Base-by-base conservation (phyloP, 192 early-diverging fungal species). In the Geranomyces variabilis region DNA sequence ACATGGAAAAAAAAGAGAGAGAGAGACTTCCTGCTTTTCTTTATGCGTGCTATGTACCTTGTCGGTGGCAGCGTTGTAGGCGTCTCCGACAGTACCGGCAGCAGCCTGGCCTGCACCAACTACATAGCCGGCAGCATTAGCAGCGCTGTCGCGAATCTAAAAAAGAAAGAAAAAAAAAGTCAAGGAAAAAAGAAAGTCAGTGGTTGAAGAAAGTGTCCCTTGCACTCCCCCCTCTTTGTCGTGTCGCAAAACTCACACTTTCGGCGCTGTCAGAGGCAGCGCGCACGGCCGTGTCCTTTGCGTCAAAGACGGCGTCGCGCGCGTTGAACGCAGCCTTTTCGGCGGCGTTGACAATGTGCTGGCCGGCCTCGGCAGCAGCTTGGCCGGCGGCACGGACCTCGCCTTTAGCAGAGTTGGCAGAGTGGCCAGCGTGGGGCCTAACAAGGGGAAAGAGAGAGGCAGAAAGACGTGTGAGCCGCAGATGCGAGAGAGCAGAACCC, bases 281-380 rank as follows among this genome's bases (percentile, higher is more conserved):
- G 29, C 29, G 58, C 29, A 60, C 58, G 31, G 58, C 58, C 15
- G 29, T 8, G 58, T 60, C 58, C 29, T 60, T 60, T 26, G 29
- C 58, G 31, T 60, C 58, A 29, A 29, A 60, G 12, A 60, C 29
- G 29, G 58, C 58, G 58, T 60, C 58, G 31, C 58, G 58, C 5
- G 58, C 58, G 58, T 60, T 60, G 58, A 28, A 34, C 8, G 58
- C 58, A 34, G 19, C 58, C 58, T 34, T 60, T 17, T 34, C 28
- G 5, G 58, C 58, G 17, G 58, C 58, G 22, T 60, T 60, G 2
- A 29, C 58, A 34, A 34, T 34, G 58, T 60, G 58, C 28, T 17
- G 21, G 17, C 21, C 58, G 31, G 58, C 58, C 17, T 60, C 58
- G 58, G 58, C 58, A 33, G 58, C 58, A 33, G 58, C 17, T 17